Percentiles rank a stretch among this genome's conserved stretches.
Evolutionary conservation across 2,329 filamentous ascomycete species (phyloP).

Genomic region (Aspergillus novoparasiticus): DNA sequence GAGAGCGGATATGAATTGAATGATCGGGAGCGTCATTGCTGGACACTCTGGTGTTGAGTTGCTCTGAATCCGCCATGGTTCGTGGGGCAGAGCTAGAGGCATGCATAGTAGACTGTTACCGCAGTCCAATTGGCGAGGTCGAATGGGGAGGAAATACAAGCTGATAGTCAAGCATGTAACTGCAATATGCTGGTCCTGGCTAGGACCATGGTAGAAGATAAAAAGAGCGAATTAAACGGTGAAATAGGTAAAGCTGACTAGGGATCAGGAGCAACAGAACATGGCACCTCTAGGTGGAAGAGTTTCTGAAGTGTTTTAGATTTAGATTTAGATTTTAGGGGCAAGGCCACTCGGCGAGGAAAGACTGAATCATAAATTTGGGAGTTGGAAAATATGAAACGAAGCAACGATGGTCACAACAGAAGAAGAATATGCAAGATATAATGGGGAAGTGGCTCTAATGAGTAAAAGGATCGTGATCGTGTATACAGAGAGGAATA

Average conservation of each 20-base stretch:
- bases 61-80: constrained; percentile 27
- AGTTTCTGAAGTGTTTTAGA: constrained; percentile 18
- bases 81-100: constrained; percentile 14
- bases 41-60: constrained; percentile 35
- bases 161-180: constrained; percentile 20
- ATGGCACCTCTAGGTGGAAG: constrained; percentile 11
- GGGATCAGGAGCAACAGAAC: constrained; percentile 9
- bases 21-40: constrained; percentile 37
- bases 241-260: neutral
- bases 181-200: constrained; percentile 12
- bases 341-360: constrained; percentile 11
- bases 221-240: neutral
- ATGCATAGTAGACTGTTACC: constrained; percentile 13
- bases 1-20: constrained; percentile 37
- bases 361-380: constrained; percentile 1
- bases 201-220: constrained; percentile 20
- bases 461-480: neutral
- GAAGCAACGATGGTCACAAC: constrained; percentile 2
- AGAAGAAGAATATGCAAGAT: neutral
- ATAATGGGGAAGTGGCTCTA: neutral
- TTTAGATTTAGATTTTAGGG: constrained; percentile 9
- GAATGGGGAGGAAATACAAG: neutral
- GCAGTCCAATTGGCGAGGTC: constrained; percentile 1
- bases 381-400: constrained; percentile 1
- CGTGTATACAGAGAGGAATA: neutral